Evolutionary conservation across 345 rosid species (phyloP).

Genomic region (Syzygium jambos): DNA sequence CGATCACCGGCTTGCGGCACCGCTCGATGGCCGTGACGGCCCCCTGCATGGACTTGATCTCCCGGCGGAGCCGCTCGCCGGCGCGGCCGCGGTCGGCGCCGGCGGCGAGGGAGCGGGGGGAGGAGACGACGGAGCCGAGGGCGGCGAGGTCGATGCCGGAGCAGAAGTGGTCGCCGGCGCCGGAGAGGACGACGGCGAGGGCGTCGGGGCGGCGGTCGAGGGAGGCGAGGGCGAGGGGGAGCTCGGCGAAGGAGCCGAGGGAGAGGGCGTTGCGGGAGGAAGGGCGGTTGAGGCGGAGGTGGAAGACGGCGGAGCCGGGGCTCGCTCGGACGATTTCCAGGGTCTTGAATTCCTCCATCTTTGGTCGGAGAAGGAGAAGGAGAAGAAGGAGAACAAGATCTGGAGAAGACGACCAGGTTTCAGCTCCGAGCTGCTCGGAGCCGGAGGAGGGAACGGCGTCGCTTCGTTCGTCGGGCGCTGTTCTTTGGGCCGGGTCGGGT

Average conservation of each 20-base stretch:
- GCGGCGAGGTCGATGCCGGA: conserved; percentile 62
- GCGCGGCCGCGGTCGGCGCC: conserved; percentile 40
- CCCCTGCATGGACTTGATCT: conserved; percentile 50
- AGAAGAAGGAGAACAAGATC: too few relatives aligned
- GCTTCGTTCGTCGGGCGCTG: background rate
- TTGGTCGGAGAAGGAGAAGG: background rate
- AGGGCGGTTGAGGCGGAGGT: conserved; percentile 56
- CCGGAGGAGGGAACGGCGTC: background rate
- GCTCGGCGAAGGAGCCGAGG: conserved; percentile 53
- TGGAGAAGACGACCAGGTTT: background rate
- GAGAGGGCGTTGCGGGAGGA: conserved; percentile 53
- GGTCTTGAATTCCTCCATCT: conserved; percentile 36
- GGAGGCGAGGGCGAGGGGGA: conserved; percentile 45
- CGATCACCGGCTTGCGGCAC: conserved; percentile 82
- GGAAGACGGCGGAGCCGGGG: conserved; percentile 36
- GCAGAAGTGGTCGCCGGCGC: conserved; percentile 71
- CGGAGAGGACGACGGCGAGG: conserved; percentile 46
- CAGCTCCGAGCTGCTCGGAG: background rate
- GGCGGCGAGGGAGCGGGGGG: background rate
- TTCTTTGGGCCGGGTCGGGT: background rate
- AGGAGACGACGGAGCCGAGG: conserved; percentile 9
- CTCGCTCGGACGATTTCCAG: conserved; percentile 27
- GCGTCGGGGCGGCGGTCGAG: conserved; percentile 61
- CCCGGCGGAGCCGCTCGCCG: conserved; percentile 43
- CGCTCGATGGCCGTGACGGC: conserved; percentile 68